These are phyloP conservation scores for Chaetomiaceae sp. DNA, from an alignment of 2,329 filamentous ascomycete genomes.

Conservation along the genomic window DNA sequence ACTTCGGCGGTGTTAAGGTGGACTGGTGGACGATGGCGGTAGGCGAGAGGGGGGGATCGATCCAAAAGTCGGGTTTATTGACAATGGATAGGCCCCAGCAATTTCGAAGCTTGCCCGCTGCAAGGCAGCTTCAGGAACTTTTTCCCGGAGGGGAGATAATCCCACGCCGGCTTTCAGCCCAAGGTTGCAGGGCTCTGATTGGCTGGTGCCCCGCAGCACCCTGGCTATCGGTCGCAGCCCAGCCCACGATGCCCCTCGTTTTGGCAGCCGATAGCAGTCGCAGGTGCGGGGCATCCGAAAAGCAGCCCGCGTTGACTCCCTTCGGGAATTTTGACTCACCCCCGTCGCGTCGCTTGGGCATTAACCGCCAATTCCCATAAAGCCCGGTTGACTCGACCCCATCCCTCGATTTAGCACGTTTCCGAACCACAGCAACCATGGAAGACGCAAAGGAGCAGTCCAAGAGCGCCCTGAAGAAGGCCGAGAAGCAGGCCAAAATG, in stretches of 20 bases:
- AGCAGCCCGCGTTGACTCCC: slow-evolving; percentile 10
- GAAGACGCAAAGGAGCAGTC: slow-evolving; percentile 41
- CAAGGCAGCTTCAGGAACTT: slow-evolving; percentile 27
- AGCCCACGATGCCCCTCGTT: slow-evolving; percentile 24
- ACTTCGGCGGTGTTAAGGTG: slow-evolving; percentile 4
- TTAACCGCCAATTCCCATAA: slow-evolving; percentile 3
- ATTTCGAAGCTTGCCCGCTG: slow-evolving; percentile 27
- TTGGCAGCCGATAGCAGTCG: slow-evolving; percentile 1
- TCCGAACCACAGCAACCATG: slow-evolving; percentile 24
- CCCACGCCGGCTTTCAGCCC: slow-evolving; percentile 15
- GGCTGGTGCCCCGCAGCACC: slow-evolving; percentile 8
- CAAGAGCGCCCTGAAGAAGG: slow-evolving; percentile 63
- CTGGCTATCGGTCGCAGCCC: slow-evolving; percentile 8
- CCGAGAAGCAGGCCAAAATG: slow-evolving; percentile 59
- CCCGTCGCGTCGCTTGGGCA: not conserved
- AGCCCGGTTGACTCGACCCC: slow-evolving; percentile 2
- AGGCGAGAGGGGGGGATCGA: slow-evolving; percentile 7
- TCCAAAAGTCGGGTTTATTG: slow-evolving; percentile 20
- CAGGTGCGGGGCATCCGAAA: slow-evolving; percentile 26
- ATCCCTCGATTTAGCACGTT: not conserved
- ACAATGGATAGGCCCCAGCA: slow-evolving; percentile 27
- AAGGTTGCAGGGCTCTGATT: slow-evolving; percentile 7
- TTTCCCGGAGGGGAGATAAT: slow-evolving; percentile 28
- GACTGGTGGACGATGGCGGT: not conserved
- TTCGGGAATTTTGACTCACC: slow-evolving; percentile 15